phyloP scores from a whole-genome alignment of 768 basidiomycete species.

The Suillus placidus region DNA sequence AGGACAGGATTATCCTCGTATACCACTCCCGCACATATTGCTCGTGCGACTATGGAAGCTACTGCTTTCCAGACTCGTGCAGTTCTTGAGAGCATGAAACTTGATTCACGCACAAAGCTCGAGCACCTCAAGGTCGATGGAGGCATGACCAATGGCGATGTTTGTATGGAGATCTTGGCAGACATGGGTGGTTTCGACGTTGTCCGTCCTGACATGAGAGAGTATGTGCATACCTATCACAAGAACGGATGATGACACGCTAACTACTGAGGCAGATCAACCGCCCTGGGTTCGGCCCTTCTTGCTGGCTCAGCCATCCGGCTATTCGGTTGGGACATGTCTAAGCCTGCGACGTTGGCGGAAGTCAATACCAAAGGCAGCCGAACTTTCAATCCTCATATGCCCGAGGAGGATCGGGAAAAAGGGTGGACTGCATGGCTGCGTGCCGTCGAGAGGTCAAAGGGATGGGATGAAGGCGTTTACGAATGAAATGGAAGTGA shows the following conservation, averaged over 20 bases:
- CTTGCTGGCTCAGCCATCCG: constrained; percentile 88
- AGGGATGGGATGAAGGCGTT: constrained; percentile 73
- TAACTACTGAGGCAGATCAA: constrained; percentile 59
- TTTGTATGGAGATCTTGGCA: constrained; percentile 84
- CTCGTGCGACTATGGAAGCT: constrained; percentile 93
- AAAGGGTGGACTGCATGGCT: constrained; percentile 84
- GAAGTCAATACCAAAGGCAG: constrained; percentile 89
- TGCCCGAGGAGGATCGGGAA: constrained; percentile 55
- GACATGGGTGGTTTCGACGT: constrained; percentile 93
- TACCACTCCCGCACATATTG: constrained; percentile 91
- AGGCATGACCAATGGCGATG: constrained; percentile 95
- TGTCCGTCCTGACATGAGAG: constrained; percentile 93
- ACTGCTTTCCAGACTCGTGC: constrained; percentile 96
- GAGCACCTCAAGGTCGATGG: constrained; percentile 94
- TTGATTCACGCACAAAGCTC: constrained; percentile 80
- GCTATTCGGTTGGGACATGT: constrained; percentile 92
- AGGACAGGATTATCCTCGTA: constrained; percentile 73
- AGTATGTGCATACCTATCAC: constrained; percentile 53
- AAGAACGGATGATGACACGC: constrained; percentile 3
- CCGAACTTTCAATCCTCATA: constrained; percentile 62
- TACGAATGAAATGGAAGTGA: constrained; percentile 24
- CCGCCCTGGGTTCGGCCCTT: constrained; percentile 92
- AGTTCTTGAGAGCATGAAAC: constrained; percentile 92
- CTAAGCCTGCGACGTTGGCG: constrained; percentile 75
- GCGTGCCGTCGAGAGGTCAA: constrained; percentile 82